Conservation (phyloP, 345 rosid species). For the Jatropha curcas region DNA sequence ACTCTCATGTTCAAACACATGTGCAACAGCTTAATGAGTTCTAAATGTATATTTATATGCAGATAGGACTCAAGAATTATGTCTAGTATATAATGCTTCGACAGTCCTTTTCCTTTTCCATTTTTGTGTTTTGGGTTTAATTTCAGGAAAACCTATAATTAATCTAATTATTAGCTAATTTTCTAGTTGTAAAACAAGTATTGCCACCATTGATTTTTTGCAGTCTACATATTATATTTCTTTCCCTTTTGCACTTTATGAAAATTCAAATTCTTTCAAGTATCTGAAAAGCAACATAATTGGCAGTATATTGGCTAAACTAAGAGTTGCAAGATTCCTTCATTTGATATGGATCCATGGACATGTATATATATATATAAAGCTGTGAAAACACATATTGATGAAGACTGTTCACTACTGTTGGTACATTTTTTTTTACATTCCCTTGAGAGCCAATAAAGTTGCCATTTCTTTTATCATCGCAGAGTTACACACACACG, state of each 20-base stretch:
- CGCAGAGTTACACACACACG: too few relatives aligned
- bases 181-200: too few relatives aligned
- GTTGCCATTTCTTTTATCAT: conserved; percentile 18
- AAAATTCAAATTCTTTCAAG: too few relatives aligned
- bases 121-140: background rate
- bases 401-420: background rate
- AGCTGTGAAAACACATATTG: background rate
- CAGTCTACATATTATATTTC: too few relatives aligned
- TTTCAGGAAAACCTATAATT: too few relatives aligned
- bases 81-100: too few relatives aligned
- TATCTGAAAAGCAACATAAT: too few relatives aligned
- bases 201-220: too few relatives aligned
- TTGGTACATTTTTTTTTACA: conserved; percentile 5
- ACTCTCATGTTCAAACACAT: background rate
- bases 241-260: too few relatives aligned
- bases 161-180: too few relatives aligned
- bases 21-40: background rate
- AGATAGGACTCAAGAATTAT: too few relatives aligned
- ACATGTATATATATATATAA: background rate
- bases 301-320: conserved; percentile 3
- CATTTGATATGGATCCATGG: background rate
- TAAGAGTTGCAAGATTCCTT: conserved; percentile 3
- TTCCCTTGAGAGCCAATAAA: conserved; percentile 20
- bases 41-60: background rate
- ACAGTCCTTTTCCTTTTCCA: background rate